Percentiles rank a stretch among this genome's conserved stretches.
Evolutionary conservation across 2,329 filamentous ascomycete species (phyloP).

Genomic region (Colletotrichum destructivum): DNA sequence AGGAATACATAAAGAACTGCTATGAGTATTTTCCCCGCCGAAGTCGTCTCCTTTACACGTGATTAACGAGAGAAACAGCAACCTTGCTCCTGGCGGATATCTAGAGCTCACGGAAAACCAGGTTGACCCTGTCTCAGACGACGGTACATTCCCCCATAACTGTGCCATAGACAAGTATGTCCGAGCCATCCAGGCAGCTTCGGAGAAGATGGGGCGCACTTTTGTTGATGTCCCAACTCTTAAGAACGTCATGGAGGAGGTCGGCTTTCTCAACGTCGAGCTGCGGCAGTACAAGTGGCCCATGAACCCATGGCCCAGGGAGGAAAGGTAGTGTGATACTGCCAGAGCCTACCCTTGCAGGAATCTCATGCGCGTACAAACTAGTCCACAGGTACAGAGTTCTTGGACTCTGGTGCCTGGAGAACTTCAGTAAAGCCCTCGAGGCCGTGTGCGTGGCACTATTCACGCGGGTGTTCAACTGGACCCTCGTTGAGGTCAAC

Average conservation of each 20-base stretch:
- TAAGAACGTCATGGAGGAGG: constrained; percentile 46
- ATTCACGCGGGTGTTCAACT: constrained; percentile 52
- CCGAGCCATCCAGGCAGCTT: background rate
- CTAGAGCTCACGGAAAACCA: constrained; percentile 54
- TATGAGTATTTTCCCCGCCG: constrained; percentile 49
- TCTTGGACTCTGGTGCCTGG: constrained; percentile 45
- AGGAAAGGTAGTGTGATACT: background rate
- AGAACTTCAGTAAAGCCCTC: constrained; percentile 51
- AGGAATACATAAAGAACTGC: constrained; percentile 60
- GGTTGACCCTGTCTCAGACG: constrained; percentile 48
- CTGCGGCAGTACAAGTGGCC: constrained; percentile 42
- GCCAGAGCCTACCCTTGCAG: no score
- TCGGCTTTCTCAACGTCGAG: constrained; percentile 46
- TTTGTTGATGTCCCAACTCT: no score
- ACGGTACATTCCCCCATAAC: constrained; percentile 29
- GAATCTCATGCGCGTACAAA: no score
- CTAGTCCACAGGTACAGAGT: background rate
- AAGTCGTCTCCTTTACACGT: no score
- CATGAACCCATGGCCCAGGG: constrained; percentile 40
- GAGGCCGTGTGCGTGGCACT: constrained; percentile 54
- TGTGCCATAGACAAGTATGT: constrained; percentile 46
- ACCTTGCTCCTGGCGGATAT: constrained; percentile 58
- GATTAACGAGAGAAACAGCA: constrained; percentile 38
- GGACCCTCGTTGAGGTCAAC: constrained; percentile 52
- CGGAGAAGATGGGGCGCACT: constrained; percentile 21